These are phyloP conservation scores for Huntiella decipiens DNA, from an alignment of 2,329 filamentous ascomycete species.

Conservation along the genomic window DNA sequence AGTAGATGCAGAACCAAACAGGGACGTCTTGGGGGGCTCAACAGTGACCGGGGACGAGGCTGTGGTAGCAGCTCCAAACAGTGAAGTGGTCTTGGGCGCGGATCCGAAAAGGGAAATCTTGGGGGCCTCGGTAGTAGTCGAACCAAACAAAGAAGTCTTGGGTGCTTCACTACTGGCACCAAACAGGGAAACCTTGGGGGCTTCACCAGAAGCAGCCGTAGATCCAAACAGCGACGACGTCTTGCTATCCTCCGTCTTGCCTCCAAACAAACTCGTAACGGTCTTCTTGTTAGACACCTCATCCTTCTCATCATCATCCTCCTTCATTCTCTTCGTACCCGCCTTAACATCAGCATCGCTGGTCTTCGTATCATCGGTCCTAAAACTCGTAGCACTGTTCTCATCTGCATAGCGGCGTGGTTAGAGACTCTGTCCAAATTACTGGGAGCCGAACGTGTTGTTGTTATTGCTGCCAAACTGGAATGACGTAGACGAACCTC, in stretches of 20 bases:
- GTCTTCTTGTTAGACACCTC: not conserved
- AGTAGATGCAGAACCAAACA: not conserved
- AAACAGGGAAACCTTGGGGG: conserved; percentile 1
- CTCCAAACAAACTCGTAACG: conserved; percentile 9
- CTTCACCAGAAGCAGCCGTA: not conserved
- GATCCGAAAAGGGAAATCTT: conserved; percentile 4
- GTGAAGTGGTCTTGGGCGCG: not conserved
- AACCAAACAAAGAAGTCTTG: conserved; percentile 4
- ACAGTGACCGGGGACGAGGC: not conserved
- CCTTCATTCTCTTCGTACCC: no score
- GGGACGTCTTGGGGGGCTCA: not conserved
- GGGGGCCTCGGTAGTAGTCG: not conserved
- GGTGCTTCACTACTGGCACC: not conserved
- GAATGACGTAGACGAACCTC: conserved; percentile 7
- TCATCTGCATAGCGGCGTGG: conserved; percentile 13
- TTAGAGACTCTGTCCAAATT: conserved; percentile 11
- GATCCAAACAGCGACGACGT: conserved; percentile 1
- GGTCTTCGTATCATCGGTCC: conserved; percentile 4
- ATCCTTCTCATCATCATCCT: not conserved
- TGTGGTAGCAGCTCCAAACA: conserved; percentile 7
- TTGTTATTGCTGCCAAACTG: conserved; percentile 9
- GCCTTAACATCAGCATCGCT: not conserved
- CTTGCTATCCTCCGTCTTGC: not conserved
- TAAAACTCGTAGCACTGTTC: conserved; percentile 8
- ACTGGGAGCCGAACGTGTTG: conserved; percentile 11